Evolutionary conservation across 73 alveolate species (phyloP).

Genomic region (Paramecium tetraurelia): DNA sequence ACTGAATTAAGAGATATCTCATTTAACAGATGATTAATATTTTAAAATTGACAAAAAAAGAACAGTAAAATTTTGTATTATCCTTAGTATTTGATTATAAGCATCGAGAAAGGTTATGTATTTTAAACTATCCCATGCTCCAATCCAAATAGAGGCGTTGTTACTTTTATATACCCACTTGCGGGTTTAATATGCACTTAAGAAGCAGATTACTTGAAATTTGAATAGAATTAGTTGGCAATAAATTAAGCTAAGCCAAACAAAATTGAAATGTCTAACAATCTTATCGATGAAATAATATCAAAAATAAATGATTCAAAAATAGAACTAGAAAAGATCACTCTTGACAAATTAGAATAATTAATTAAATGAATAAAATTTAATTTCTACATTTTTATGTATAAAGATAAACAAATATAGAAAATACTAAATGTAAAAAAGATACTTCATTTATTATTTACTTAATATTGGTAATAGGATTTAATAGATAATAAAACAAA

Average conservation of each 20-base stretch:
- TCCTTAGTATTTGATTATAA: not conserved
- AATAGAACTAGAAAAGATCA: not conserved
- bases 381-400: too few relatives aligned
- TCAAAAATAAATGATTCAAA: not conserved
- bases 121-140: not conserved
- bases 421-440: too few relatives aligned
- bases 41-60: not conserved
- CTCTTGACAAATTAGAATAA: not conserved
- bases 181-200: not conserved
- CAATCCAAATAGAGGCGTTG: not conserved
- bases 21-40: not conserved
- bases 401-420: not conserved
- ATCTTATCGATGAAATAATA: not conserved
- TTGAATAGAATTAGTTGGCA: not conserved
- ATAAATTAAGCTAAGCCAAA: not conserved
- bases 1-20: not conserved
- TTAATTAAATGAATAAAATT: not conserved
- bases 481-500: too few relatives aligned
- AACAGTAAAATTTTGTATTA: not conserved
- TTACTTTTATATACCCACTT: not conserved
- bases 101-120: not conserved
- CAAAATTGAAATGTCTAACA: not conserved
- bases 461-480: too few relatives aligned
- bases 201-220: not conserved
- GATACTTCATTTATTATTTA: too few relatives aligned